Percentiles rank a stretch among this genome's conserved stretches.
Evolutionary conservation across 805 yeast genomes (phyloP).

Genomic region (Torulaspora gathmanii): DNA sequence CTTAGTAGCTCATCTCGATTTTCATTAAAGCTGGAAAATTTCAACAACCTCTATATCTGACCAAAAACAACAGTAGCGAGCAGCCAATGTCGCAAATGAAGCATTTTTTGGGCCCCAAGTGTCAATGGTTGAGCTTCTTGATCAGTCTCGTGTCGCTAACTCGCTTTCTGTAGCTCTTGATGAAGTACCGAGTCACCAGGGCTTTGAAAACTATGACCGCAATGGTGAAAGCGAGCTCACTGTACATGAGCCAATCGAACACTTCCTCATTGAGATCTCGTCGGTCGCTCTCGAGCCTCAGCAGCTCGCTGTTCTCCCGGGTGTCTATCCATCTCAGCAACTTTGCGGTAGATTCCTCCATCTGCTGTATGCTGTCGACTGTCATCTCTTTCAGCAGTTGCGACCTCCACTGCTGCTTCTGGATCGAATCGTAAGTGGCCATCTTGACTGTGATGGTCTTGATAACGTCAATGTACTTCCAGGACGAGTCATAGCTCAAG

Average conservation of each 20-base stretch:
- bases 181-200: neutral
- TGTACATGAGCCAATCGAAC: conserved; percentile 13
- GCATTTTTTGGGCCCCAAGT: no score
- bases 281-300: conserved; percentile 13
- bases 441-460: conserved; percentile 22
- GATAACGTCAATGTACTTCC: conserved; percentile 30
- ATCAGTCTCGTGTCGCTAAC: neutral
- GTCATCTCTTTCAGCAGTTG: conserved; percentile 3
- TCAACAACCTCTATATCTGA: neutral
- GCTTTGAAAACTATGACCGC: conserved; percentile 4
- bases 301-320: conserved; percentile 9
- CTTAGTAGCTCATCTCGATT: neutral
- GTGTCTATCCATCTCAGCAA: neutral
- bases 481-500: conserved; percentile 34
- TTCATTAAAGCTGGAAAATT: neutral
- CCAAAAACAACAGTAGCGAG: neutral
- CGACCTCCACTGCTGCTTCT: conserved; percentile 3
- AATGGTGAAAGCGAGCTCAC: conserved; percentile 7
- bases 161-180: neutral
- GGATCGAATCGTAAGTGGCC: conserved; percentile 9
- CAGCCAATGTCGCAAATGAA: no score
- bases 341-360: conserved; percentile 4
- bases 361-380: conserved; percentile 3
- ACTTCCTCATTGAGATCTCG: conserved; percentile 18
- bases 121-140: neutral